Conservation (phyloP, 305 asterid genomes). For the Nicotiana rustica region DNA sequence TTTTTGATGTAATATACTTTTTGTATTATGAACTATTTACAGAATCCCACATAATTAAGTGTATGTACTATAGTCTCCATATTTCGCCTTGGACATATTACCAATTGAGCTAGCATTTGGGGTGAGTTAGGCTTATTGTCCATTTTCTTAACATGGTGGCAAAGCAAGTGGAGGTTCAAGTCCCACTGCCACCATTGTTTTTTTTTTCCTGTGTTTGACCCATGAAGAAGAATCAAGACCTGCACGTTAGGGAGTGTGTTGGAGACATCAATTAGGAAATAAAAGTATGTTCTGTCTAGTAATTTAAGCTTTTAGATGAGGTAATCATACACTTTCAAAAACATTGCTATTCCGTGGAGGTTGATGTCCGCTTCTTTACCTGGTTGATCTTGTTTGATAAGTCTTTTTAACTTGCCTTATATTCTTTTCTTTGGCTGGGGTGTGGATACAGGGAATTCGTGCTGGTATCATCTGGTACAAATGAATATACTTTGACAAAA, state of each 20-base stretch:
- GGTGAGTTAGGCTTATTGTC: not conserved
- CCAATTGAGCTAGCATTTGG: conserved; percentile 7
- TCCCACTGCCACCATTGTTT: not conserved
- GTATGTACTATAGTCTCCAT: not conserved
- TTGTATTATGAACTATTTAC: conserved; percentile 2
- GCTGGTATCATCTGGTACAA: conserved; percentile 77
- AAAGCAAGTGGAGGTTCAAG: not conserved
- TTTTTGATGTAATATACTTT: conserved; percentile 18
- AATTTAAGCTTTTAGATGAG: conserved; percentile 17
- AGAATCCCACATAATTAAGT: conserved; percentile 6
- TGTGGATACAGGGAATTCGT: conserved; percentile 63
- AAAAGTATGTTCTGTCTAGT: not conserved
- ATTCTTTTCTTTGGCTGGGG: conserved; percentile 35
- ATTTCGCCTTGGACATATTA: conserved; percentile 3
- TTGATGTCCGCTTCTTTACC: not conserved
- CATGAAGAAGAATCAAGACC: conserved; percentile 22
- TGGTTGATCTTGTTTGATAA: conserved; percentile 28
- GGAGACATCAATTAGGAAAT: conserved; percentile 19
- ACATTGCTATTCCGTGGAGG: not conserved
- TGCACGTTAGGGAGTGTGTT: not conserved
- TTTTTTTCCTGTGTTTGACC: not conserved
- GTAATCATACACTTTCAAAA: not conserved
- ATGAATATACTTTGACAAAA: conserved; percentile 74
- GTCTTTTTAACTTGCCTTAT: conserved; percentile 31
- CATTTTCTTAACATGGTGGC: conserved; percentile 10